Conservation (phyloP, 148 eudicot genomes). For the Cornus florida region DNA sequence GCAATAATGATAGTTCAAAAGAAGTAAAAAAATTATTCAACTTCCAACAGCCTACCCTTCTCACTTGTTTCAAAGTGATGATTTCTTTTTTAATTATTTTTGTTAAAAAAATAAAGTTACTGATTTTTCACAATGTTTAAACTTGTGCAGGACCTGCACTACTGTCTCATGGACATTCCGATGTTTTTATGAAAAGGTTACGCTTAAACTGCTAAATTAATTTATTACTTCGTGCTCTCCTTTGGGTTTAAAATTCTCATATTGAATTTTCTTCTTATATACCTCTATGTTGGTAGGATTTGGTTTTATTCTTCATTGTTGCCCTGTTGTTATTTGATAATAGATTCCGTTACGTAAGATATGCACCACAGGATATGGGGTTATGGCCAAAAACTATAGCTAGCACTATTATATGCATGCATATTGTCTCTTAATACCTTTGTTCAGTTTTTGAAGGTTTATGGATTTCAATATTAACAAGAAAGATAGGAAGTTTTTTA, state of each 20-base stretch:
- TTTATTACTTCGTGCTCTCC: not conserved
- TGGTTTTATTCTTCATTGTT: not conserved
- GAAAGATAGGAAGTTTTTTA: too few relatives aligned
- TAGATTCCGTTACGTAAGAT: too few relatives aligned
- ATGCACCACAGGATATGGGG: too few relatives aligned
- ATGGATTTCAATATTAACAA: too few relatives aligned
- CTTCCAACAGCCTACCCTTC: not conserved
- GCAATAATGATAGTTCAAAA: not conserved
- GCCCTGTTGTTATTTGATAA: too few relatives aligned
- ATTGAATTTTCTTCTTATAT: not conserved
- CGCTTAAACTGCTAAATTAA: conserved; percentile 5
- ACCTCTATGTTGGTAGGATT: not conserved
- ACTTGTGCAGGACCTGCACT: conserved; percentile 53
- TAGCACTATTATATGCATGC: too few relatives aligned
- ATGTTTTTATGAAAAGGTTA: conserved; percentile 63
- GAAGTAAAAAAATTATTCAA: not conserved
- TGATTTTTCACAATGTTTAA: not conserved
- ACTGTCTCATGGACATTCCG: conserved; percentile 66
- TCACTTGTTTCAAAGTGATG: not conserved
- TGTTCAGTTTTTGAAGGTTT: too few relatives aligned
- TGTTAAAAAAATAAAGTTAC: not conserved
- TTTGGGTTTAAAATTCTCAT: not conserved
- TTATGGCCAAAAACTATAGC: too few relatives aligned
- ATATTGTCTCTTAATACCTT: too few relatives aligned
- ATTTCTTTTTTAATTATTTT: too few relatives aligned